A percentile compares a stretch with the other conserved stretches of the same genome.
phyloP scores from a whole-genome alignment of 2,329 filamentous ascomycete species.

The Xylariaceae sp. region DNA sequence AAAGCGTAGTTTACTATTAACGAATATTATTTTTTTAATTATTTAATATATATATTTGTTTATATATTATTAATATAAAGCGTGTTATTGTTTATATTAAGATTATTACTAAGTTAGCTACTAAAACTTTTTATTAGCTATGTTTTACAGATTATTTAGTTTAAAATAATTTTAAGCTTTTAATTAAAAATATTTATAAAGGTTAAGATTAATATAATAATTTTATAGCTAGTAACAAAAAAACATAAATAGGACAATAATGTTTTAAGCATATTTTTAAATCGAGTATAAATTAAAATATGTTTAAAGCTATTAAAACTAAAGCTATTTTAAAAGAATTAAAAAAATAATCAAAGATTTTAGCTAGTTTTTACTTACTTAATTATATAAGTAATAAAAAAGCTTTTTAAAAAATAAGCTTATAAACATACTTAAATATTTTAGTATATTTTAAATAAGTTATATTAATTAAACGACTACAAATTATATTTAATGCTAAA shows the following conservation, averaged over 20 bases:
- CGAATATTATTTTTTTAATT: too few species aligned
- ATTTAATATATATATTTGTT: background rate
- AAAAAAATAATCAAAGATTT: background rate
- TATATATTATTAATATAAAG: background rate
- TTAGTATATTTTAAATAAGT: background rate
- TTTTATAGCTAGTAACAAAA: background rate
- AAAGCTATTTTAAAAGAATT: background rate
- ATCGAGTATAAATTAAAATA: background rate
- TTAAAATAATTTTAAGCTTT: background rate
- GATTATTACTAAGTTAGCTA: background rate
- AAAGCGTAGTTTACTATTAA: too few species aligned
- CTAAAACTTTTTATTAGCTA: background rate
- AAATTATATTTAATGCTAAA: background rate
- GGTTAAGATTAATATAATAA: background rate
- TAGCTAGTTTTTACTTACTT: background rate
- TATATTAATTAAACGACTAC: background rate
- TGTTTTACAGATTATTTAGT: too few species aligned
- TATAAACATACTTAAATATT: background rate
- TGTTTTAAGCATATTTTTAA: background rate
- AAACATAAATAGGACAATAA: background rate
- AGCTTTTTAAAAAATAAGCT: slow-evolving; percentile 1
- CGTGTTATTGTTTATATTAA: background rate
- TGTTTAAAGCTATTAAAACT: background rate
- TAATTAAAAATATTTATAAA: background rate
- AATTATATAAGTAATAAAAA: background rate